Percentiles rank a stretch among this genome's conserved stretches.
Conservation (phyloP, 2,329 filamentous ascomycete species). For the Canariomyces notabilis region DNA sequence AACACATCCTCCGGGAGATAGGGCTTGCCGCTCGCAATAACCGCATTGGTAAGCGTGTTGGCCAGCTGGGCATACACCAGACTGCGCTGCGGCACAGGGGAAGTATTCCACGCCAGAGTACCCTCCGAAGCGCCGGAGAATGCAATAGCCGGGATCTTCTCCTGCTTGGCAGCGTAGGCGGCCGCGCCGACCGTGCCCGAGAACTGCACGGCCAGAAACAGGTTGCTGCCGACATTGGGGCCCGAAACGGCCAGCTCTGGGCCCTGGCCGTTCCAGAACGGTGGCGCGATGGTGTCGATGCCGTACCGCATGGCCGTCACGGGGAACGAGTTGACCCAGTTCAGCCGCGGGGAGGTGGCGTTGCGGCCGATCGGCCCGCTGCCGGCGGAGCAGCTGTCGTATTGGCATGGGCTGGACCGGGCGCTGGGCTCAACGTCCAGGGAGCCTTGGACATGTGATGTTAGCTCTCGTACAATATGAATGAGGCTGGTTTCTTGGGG, state of each 20-base stretch:
- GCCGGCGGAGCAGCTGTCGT: slow-evolving; percentile 53
- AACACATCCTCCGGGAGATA: slow-evolving; percentile 58
- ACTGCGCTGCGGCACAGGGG: slow-evolving; percentile 48
- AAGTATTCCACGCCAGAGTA: slow-evolving; percentile 49
- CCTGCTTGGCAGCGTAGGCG: slow-evolving; percentile 49
- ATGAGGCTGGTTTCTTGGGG: background rate
- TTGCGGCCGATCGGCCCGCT: slow-evolving; percentile 55
- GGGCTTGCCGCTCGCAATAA: slow-evolving; percentile 53
- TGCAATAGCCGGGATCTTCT: slow-evolving; percentile 60
- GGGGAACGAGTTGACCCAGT: slow-evolving; percentile 69
- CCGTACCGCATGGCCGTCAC: slow-evolving; percentile 60
- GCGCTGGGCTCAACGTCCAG: slow-evolving; percentile 42
- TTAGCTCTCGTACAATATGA: too few species aligned
- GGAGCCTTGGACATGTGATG: slow-evolving; percentile 42
- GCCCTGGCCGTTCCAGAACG: slow-evolving; percentile 45
- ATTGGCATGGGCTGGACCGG: slow-evolving; percentile 52
- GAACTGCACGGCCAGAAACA: slow-evolving; percentile 51
- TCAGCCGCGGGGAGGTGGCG: slow-evolving; percentile 50
- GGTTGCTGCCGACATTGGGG: slow-evolving; percentile 55
- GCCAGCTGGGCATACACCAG: slow-evolving; percentile 61
- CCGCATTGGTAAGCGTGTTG: slow-evolving; percentile 48
- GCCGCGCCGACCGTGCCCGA: slow-evolving; percentile 66
- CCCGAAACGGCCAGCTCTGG: slow-evolving; percentile 63
- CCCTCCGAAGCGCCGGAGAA: slow-evolving; percentile 54
- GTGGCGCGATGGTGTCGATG: slow-evolving; percentile 50